phyloP scores from a whole-genome alignment of 805 yeast genomes.

The Sungouiozyma intestinalis region DNA sequence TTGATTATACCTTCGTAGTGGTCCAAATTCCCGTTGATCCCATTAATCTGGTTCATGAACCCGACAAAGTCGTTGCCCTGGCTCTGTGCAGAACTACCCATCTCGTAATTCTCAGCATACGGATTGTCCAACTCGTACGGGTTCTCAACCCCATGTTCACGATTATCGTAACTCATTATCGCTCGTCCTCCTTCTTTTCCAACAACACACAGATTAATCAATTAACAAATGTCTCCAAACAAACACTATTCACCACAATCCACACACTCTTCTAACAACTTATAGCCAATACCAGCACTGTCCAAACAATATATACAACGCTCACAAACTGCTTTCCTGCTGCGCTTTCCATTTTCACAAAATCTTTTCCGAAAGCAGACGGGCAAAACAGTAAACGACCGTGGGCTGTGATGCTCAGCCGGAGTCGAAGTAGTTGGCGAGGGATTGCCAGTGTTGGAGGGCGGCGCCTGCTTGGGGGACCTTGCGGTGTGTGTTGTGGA shows the following conservation, averaged over 20 bases:
- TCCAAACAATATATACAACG: too few relatives aligned
- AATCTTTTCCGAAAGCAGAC: too few relatives aligned
- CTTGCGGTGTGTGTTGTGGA: neutral
- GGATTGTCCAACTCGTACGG: slow-evolving; percentile 22
- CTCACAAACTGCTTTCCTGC: too few relatives aligned
- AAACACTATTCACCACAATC: too few relatives aligned
- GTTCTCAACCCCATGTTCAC: neutral
- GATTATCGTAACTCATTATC: slow-evolving; percentile 25
- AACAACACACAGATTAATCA: too few relatives aligned
- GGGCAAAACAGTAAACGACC: too few relatives aligned
- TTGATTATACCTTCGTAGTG: slow-evolving; percentile 62
- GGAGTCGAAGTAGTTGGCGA: neutral
- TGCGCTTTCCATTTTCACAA: too few relatives aligned
- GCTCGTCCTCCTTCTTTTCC: too few relatives aligned
- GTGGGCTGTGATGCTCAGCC: too few relatives aligned
- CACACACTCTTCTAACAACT: too few relatives aligned
- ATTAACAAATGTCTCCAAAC: neutral
- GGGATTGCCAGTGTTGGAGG: neutral
- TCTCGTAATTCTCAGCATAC: slow-evolving; percentile 7
- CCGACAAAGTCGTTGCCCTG: slow-evolving; percentile 39
- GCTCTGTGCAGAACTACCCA: neutral
- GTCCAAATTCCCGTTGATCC: slow-evolving; percentile 56
- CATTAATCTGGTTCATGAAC: slow-evolving; percentile 61
- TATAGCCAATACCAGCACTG: too few relatives aligned
- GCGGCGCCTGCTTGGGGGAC: neutral